Evolutionary conservation across 2,329 filamentous ascomycete genomes (phyloP).

Genomic region (Tolypocladium inflatum): DNA sequence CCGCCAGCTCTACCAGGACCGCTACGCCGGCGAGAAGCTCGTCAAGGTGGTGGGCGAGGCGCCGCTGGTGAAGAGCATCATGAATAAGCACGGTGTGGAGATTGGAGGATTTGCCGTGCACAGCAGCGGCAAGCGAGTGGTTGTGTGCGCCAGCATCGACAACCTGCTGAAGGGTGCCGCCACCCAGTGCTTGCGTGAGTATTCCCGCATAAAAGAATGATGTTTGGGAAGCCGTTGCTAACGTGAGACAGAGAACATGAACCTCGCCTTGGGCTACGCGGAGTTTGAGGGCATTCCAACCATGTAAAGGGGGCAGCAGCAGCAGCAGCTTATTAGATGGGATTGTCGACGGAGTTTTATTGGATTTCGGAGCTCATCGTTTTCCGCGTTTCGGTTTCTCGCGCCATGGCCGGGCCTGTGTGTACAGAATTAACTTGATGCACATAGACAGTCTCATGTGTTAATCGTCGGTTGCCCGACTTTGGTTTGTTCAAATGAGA

Average conservation of each 20-base stretch:
- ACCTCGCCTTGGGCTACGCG: conserved; percentile 76
- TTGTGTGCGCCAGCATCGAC: conserved; percentile 86
- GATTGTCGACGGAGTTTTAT: conserved; percentile 11
- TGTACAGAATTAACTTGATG: background rate
- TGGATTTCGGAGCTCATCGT: background rate
- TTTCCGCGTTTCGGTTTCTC: background rate
- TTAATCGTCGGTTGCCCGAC: background rate
- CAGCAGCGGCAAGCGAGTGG: conserved; percentile 77
- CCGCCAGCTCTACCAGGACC: conserved; percentile 88
- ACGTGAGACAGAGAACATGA: conserved; percentile 73
- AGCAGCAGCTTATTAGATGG: background rate
- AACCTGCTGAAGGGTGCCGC: conserved; percentile 89
- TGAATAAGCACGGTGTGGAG: conserved; percentile 78
- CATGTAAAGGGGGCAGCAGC: conserved; percentile 21
- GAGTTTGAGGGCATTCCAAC: conserved; percentile 81
- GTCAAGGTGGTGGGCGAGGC: conserved; percentile 87
- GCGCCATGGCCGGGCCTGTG: background rate
- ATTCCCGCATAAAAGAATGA: conserved; percentile 1
- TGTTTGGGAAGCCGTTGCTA: conserved; percentile 37
- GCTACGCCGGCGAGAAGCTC: conserved; percentile 91
- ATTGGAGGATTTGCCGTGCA: conserved; percentile 95
- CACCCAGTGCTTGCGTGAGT: conserved; percentile 84
- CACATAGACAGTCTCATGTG: background rate
- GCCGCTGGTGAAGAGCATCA: conserved; percentile 76
- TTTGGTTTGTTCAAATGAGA: too few relatives aligned